Evolutionary conservation across 2,329 filamentous ascomycete species (phyloP), one percentile per base, ranked within the genome.

Genomic region (Stachybotrys chartarum): DNA sequence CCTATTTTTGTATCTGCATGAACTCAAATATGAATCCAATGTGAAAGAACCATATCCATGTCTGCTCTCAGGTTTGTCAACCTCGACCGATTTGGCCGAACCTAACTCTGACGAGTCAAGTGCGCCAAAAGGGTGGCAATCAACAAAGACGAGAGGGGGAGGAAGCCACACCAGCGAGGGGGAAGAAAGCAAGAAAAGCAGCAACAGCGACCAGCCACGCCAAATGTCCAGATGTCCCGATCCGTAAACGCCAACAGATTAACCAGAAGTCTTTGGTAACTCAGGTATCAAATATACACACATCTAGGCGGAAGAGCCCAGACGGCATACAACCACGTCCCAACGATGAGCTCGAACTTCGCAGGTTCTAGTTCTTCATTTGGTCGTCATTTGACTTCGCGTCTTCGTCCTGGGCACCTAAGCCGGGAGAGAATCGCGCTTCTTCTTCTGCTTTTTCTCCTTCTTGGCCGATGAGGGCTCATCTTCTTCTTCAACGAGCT

Each of bases 381-480:
- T 14, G 14, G 35, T 10, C 35, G 10, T 42, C 35, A 42, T 14
- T 42, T 14, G 35, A 42, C 10, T 42, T 42, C 5, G 35, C 14
- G 35, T 5, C 53, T 58, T 63, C 57, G 58, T 56, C 47, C 51
- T 56, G 52, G 57, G 51, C 31, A 54, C 53, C 58, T 70, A 70
- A 59, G 66, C 67, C 54, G 66, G 67, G 52, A 58, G 50, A 55
- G 71, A 73, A 58, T 73, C 68, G 46, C 70, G 69, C 71, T 75
- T 75, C 73, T 76, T 76, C 71, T 78, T 78, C n/a, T 47, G 16
- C 45, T 47, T n/a, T 6, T 47, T 83, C 69, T 83, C 78, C 71
- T 80, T 79, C 78, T 87, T 86, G 68, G 79, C 59, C 52, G 63
- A 63, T 35, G 84, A 83, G 72, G 83, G 84, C 70, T 87, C 88